Evolutionary conservation across 495 filamentous ascomycete species (phyloP).

Genomic region (Hypomontagnella monticulosa): DNA sequence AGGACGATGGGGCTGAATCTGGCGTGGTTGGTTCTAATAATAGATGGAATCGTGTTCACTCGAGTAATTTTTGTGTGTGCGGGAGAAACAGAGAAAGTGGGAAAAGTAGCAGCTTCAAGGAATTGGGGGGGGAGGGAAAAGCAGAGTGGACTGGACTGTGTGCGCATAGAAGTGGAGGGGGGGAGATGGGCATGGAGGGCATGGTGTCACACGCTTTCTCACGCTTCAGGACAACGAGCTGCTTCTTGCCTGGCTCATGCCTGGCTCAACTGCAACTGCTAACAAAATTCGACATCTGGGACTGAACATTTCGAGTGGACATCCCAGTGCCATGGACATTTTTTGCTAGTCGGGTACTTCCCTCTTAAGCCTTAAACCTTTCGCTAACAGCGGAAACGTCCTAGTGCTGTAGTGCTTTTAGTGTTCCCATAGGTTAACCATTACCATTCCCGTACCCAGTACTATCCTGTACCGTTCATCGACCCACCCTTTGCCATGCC

Average conservation of each 20-base stretch:
- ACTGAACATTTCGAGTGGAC: too few species aligned
- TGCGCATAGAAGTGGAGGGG: slow-evolving; percentile 7
- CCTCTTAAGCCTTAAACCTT: slow-evolving; percentile 1
- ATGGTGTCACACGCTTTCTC: slow-evolving; percentile 36
- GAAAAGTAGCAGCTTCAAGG: slow-evolving; percentile 29
- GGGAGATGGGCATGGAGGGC: slow-evolving; percentile 37
- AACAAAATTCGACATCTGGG: neutral
- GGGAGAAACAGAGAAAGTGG: slow-evolving; percentile 42
- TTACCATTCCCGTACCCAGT: slow-evolving; percentile 2
- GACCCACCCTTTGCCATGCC: neutral
- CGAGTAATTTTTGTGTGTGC: slow-evolving; percentile 42
- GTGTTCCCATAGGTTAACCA: slow-evolving; percentile 10
- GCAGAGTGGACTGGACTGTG: too few species aligned
- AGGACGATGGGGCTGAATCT: slow-evolving; percentile 56
- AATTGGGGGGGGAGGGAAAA: slow-evolving; percentile 42
- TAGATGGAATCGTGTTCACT: slow-evolving; percentile 55
- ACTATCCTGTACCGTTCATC: neutral
- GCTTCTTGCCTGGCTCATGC: neutral
- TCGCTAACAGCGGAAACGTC: slow-evolving; percentile 21
- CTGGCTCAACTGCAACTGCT: too few species aligned
- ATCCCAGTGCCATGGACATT: too few species aligned
- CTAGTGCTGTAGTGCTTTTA: too few species aligned
- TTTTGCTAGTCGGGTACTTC: slow-evolving; percentile 17
- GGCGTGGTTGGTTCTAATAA: slow-evolving; percentile 59
- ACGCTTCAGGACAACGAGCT: slow-evolving; percentile 26